phyloP scores from a whole-genome alignment of 1,284 basidiomycete species.

The Ganoderma meredithae region DNA sequence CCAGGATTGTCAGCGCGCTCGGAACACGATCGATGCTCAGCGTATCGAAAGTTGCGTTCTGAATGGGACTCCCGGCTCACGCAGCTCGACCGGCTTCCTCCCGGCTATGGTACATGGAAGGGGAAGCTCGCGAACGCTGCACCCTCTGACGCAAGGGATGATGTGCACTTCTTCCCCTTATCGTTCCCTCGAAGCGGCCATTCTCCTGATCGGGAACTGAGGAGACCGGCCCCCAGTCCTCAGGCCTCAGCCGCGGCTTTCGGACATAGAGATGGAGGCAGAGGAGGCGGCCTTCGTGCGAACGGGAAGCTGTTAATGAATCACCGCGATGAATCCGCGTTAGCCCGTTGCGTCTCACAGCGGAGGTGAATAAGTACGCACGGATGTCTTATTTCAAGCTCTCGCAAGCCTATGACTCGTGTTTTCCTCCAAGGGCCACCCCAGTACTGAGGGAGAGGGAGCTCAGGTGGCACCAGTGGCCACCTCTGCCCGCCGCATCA shows the following conservation, averaged over 20 bases:
- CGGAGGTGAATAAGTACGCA: not conserved
- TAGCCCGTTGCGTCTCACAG: not conserved
- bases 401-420: slow-evolving; percentile 1
- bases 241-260: not conserved
- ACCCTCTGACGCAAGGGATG: slow-evolving; percentile 1
- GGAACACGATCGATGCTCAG: not conserved
- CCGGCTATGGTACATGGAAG: not conserved
- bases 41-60: not conserved
- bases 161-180: not conserved
- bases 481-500: not conserved
- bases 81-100: not conserved
- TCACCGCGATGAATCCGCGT: not conserved
- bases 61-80: not conserved
- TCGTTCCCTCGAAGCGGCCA: not conserved
- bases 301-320: not conserved
- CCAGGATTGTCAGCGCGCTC: not conserved
- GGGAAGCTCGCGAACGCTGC: not conserved
- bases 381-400: not conserved
- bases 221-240: not conserved
- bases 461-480: not conserved
- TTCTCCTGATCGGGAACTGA: not conserved
- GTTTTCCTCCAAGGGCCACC: not conserved
- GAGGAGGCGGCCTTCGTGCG: not conserved
- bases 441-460: not conserved
- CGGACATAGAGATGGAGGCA: not conserved